Base-by-base conservation (phyloP, 2,329 filamentous ascomycete species). In the Neopestalotiopsis sp. region DNA sequence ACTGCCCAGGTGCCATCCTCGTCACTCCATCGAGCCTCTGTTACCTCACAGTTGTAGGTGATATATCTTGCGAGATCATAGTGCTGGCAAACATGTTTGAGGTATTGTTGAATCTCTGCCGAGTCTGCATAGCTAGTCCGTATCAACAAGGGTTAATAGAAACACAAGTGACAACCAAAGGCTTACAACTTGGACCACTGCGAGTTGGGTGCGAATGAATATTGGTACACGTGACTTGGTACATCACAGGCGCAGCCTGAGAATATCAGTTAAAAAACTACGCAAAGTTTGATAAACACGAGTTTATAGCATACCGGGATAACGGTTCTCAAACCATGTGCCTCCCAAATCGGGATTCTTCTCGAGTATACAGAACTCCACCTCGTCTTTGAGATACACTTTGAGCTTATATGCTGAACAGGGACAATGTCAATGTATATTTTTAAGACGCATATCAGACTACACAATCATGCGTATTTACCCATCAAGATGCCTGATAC, bases 201-300 rank as follows among this genome's bases (percentile, higher is more conserved):
- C 4, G 62, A 40, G 13, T 65, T 65, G 12, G 62, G 62, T 24
- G 38, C 62, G 24, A 65, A 65, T 14, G 42, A 49, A n/a, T 52
- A 65, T 30, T 45, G 38, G 42, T 65, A 65, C 5, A 49, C 42
- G 28, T 65, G 62, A 65, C 28, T 30, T 14, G 62, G 38, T 17
- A 65, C 62, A 65, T 65, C 62, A 17, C 62, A 65, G 7, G 62
- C 62, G 24, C 62, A 65, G 4, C 62, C 60, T 63, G n/a, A 1
- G 10, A 38, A 30, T 14, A 30, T 52, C 28, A 65, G 62, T 40
- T 24, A 13, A n/a, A 32, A n/a, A 13, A 12, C 28, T 13, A 17
- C 2, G 20, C 4, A 3, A 40, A 32, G 6, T 17, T 30, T 30
- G 24, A 20, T 17, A 6, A 13, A 28, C 7, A 9, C 9, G 30